Evolutionary conservation across 179 eudicot genomes (phyloP), one percentile per base, ranked within the genome.

Genomic region (Vitellaria paradoxa): DNA sequence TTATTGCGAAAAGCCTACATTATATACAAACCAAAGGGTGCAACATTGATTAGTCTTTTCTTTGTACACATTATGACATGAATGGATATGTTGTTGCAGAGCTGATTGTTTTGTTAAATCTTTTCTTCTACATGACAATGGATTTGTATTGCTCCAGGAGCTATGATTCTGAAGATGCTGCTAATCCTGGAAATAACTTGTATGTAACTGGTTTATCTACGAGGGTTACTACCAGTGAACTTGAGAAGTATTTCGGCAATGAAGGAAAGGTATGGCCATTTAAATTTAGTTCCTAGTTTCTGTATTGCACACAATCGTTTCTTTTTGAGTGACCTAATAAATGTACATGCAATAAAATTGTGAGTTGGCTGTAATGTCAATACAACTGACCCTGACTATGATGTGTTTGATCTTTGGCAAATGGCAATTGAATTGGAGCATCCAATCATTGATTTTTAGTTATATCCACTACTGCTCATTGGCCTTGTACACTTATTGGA

Each of bases 131-230:
- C 66, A 57, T 55, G 65, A 55, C 61, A 20, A 24, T 61, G 70
- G 72, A 40, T 1, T 37, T 63, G 53, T 71, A 37, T 73, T 74
- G 79, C 79, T 65, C 60, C 80, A 89, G 92, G 92, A 85, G 88
- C 77, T 85, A 52, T 57, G 85, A 84, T 73, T 80, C 83, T 56
- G 72, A 18, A 55, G 87, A 72, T 79, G 85, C 82, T 42, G 70
- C 76, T 62, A 90, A 90, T 77, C 90, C 90, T 50, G 93, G 93
- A 40, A 90, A 88, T 80, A 89, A 86, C 70, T 77, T 89, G 77
- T 89, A 88, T 82, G 91, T 89, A 13, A 88, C 91, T 69, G 93
- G 91, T 45, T 79, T 89, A 75, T 89, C 93, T n/a, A 86, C 85
- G 18, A 86, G 93, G 86, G 93, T 88, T 68, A 81, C 85, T 75